phyloP scores from a whole-genome alignment of 805 yeast genomes.

The Myxozyma sirexii region DNA sequence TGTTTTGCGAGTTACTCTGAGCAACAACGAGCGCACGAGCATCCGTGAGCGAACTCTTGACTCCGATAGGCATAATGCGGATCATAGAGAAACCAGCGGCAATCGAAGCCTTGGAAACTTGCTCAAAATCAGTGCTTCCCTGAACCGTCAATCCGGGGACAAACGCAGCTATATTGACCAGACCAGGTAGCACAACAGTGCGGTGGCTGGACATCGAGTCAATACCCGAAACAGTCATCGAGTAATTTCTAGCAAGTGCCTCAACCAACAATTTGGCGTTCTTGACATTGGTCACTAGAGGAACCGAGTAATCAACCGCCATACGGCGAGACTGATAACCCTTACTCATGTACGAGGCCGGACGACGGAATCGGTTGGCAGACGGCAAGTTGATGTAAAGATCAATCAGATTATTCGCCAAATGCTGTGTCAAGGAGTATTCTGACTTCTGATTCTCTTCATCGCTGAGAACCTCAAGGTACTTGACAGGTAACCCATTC shows the following conservation, averaged over 20 bases:
- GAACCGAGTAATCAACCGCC: constrained; percentile 99
- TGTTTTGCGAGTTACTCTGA: constrained; percentile 55
- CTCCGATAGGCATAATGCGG: constrained; percentile 73
- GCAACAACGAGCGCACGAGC: constrained; percentile 67
- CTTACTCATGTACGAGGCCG: constrained; percentile 95
- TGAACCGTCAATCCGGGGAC: constrained; percentile 63
- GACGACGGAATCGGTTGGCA: constrained; percentile 95
- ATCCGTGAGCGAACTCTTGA: constrained; percentile 66
- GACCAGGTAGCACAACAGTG: constrained; percentile 81
- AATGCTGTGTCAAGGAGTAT: constrained; percentile 92
- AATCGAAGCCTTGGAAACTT: constrained; percentile 68
- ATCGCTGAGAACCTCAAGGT: constrained; percentile 72
- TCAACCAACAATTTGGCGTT: constrained; percentile 94
- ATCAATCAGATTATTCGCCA: constrained; percentile 95
- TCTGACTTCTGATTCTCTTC: constrained; percentile 71
- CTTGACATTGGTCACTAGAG: constrained; percentile 95
- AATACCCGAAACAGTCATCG: constrained; percentile 66
- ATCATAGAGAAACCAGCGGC: constrained; percentile 88
- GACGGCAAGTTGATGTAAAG: constrained; percentile 96
- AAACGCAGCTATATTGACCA: constrained; percentile 78
- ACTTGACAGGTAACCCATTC: constrained; percentile 91
- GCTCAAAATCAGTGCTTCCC: constrained; percentile 62
- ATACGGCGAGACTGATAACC: constrained; percentile 98
- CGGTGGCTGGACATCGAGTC: constrained; percentile 92
- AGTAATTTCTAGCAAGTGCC: constrained; percentile 62